phyloP scores from a whole-genome alignment of 495 filamentous ascomycete genomes.

The Penicillium canescens region DNA sequence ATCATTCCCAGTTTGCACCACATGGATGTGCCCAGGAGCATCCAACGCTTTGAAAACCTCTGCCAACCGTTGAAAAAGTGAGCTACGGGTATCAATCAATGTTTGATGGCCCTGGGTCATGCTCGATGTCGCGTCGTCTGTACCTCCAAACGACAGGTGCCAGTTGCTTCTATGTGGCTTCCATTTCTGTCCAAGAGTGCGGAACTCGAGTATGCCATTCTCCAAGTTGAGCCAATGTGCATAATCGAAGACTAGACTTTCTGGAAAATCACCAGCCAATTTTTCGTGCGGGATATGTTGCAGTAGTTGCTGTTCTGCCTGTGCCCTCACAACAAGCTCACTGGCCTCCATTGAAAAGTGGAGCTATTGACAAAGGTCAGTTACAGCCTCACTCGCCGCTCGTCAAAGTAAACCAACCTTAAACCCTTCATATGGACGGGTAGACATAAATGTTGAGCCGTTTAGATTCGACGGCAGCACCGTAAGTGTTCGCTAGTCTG shows the following conservation, averaged over 20 bases:
- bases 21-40: constrained; percentile 32
- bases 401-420: too few relatives aligned
- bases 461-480: constrained; percentile 41
- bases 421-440: constrained; percentile 20
- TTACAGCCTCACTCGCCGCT: neutral
- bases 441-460: constrained; percentile 45
- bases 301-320: constrained; percentile 14
- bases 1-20: constrained; percentile 24
- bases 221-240: constrained; percentile 45
- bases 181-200: constrained; percentile 43
- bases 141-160: constrained; percentile 11
- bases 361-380: constrained; percentile 13
- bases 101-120: constrained; percentile 4
- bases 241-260: constrained; percentile 40
- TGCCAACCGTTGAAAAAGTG: constrained; percentile 25
- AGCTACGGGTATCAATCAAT: constrained; percentile 35
- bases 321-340: constrained; percentile 25
- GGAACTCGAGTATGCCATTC: constrained; percentile 46
- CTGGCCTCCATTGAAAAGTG: constrained; percentile 35
- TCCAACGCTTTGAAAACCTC: constrained; percentile 28
- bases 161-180: constrained; percentile 23
- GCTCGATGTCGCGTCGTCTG: neutral
- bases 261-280: constrained; percentile 47
- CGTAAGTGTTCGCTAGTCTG: constrained; percentile 21
- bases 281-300: constrained; percentile 46